These are phyloP conservation scores for Ettlia oleoabundans DNA, from an alignment of 139 green algal genomes.

Conservation along the genomic window DNA sequence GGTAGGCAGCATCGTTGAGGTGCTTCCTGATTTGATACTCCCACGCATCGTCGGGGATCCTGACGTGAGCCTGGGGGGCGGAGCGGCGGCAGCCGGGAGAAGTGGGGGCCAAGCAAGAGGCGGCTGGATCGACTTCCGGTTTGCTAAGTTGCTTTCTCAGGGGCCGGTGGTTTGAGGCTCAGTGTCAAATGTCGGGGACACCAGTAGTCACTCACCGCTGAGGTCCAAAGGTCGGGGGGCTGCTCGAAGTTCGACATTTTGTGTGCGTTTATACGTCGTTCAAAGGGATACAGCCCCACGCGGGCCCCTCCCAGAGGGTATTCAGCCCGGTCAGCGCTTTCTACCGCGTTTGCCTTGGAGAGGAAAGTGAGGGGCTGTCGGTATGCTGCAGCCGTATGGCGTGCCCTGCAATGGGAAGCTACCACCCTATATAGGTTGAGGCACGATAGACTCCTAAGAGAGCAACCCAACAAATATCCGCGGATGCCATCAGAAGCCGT, in stretches of 20 bases:
- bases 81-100: not conserved
- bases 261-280: not conserved
- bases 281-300: no score
- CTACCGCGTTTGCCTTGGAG: no score
- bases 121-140: no score
- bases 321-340: no score
- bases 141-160: no score
- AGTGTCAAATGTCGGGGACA: not conserved
- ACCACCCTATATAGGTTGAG: no score
- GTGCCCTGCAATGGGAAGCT: no score
- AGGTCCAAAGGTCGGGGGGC: not conserved
- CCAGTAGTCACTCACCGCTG: not conserved
- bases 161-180: no score
- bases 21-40: conserved; percentile 77
- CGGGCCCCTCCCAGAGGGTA: no score
- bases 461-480: not conserved
- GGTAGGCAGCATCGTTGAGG: conserved; percentile 78
- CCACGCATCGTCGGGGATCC: conserved; percentile 70
- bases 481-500: not conserved
- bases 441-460: no score
- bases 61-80: conserved; percentile 57
- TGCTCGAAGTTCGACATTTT: not conserved
- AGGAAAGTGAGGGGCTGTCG: no score
- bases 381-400: no score
- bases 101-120: not conserved